Conservation (phyloP, 352 stramenopile genomes). For the Albugo laibachii region DNA sequence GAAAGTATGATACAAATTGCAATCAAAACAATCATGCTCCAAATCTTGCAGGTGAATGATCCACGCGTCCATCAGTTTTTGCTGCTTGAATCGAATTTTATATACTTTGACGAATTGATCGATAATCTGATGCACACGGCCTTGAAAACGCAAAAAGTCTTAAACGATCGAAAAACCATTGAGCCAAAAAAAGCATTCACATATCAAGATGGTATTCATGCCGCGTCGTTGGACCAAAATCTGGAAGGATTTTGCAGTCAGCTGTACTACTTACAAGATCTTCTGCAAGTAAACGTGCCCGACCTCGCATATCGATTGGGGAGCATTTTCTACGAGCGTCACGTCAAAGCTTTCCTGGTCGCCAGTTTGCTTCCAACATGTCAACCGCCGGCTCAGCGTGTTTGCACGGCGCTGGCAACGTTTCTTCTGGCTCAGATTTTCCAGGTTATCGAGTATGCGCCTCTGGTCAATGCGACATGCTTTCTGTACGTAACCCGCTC, state of each 20-base stretch:
- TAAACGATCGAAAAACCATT: slow-evolving; percentile 15
- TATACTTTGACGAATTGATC: slow-evolving; percentile 66
- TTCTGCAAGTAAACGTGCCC: slow-evolving; percentile 62
- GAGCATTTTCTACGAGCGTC: slow-evolving; percentile 41
- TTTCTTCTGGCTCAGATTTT: slow-evolving; percentile 55
- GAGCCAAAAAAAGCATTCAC: too few species aligned
- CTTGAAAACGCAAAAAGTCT: slow-evolving; percentile 44
- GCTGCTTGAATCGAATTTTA: slow-evolving; percentile 42
- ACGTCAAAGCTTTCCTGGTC: slow-evolving; percentile 44
- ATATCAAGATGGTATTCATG: neutral
- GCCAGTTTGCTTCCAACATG: slow-evolving; percentile 63
- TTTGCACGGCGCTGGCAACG: slow-evolving; percentile 54
- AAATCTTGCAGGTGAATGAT: slow-evolving; percentile 62
- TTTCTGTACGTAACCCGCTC: slow-evolving; percentile 36
- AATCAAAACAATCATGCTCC: slow-evolving; percentile 74
- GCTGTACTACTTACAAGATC: slow-evolving; percentile 70
- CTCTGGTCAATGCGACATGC: slow-evolving; percentile 53
- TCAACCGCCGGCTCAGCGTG: slow-evolving; percentile 36
- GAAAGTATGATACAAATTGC: slow-evolving; percentile 76
- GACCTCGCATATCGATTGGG: slow-evolving; percentile 69
- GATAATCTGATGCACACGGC: slow-evolving; percentile 55
- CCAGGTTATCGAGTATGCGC: slow-evolving; percentile 60
- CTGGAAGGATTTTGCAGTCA: slow-evolving; percentile 72
- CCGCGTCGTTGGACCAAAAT: slow-evolving; percentile 29
- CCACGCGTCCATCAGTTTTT: slow-evolving; percentile 58